Conservation (phyloP, 2,329 filamentous ascomycete genomes). For the Pseudogymnoascus sp. region DNA sequence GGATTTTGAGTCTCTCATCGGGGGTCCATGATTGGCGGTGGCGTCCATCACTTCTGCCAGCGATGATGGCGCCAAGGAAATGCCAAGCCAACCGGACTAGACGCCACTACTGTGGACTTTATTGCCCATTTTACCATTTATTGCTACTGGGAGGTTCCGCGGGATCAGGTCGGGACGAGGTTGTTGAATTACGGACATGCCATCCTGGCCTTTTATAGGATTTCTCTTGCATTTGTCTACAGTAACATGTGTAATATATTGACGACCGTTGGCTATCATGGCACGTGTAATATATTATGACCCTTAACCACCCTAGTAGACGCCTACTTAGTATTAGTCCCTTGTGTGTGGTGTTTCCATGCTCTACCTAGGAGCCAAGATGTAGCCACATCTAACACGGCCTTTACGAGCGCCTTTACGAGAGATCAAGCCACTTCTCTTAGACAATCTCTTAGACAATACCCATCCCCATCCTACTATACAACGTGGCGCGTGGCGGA, state of each 20-base stretch:
- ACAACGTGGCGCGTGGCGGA: neutral
- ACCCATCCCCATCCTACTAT: neutral
- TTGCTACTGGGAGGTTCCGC: neutral
- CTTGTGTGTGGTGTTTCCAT: neutral
- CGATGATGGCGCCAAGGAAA: neutral
- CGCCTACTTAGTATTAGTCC: too few species aligned
- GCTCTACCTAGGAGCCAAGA: too few species aligned
- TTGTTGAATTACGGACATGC: neutral
- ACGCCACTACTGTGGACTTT: conserved; percentile 1
- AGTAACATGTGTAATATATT: neutral
- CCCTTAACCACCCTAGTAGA: neutral
- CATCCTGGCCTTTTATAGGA: neutral
- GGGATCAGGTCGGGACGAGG: neutral
- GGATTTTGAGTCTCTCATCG: neutral
- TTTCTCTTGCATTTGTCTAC: neutral
- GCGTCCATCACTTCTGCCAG: neutral
- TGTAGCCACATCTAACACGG: neutral
- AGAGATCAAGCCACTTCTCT: neutral
- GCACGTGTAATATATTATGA: too few species aligned
- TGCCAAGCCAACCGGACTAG: neutral
- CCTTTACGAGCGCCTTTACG: neutral
- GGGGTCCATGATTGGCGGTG: neutral
- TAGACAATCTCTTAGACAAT: neutral
- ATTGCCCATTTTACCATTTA: neutral
- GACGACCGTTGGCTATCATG: too few species aligned